Evolutionary conservation across 1,139 yeast genomes (phyloP).

Genomic region (Lodderomyces theae): DNA sequence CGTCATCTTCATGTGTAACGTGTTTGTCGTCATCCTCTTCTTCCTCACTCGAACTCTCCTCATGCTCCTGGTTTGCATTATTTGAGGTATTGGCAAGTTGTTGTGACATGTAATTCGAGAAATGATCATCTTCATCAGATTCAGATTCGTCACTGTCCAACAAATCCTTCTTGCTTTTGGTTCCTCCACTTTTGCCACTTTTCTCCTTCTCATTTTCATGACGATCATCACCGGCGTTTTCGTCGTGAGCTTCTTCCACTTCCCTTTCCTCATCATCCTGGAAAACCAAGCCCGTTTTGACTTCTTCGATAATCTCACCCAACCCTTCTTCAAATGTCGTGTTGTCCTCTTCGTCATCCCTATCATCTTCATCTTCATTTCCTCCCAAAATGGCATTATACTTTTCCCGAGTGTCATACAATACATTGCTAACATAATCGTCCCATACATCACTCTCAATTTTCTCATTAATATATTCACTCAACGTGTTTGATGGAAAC

Average conservation of each 20-base stretch:
- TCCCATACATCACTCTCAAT: slow-evolving; percentile 72
- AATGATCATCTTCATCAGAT: slow-evolving; percentile 39
- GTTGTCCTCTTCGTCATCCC: slow-evolving; percentile 35
- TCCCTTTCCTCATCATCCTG: slow-evolving; percentile 30
- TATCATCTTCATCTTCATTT: slow-evolving; percentile 37
- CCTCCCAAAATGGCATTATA: slow-evolving; percentile 89
- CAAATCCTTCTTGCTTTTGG: slow-evolving; percentile 11
- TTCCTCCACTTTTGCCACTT: neutral
- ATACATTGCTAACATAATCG: slow-evolving; percentile 75
- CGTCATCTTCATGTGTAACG: slow-evolving; percentile 61
- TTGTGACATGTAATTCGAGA: slow-evolving; percentile 81
- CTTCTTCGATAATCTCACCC: slow-evolving; percentile 43
- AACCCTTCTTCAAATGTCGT: slow-evolving; percentile 49
- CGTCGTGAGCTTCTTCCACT: slow-evolving; percentile 1
- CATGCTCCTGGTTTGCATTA: slow-evolving; percentile 36
- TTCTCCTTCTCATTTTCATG: slow-evolving; percentile 15
- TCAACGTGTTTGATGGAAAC: slow-evolving; percentile 59
- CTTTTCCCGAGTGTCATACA: slow-evolving; percentile 88
- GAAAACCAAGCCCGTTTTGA: slow-evolving; percentile 34
- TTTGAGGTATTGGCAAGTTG: slow-evolving; percentile 55
- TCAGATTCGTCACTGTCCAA: slow-evolving; percentile 27
- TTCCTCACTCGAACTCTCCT: slow-evolving; percentile 23
- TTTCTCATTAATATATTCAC: slow-evolving; percentile 58
- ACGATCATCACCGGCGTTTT: slow-evolving; percentile 10
- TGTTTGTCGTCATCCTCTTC: slow-evolving; percentile 21